Evolutionary conservation across 1,284 basidiomycete species (phyloP).

Genomic region (Papiliotrema terrestris): DNA sequence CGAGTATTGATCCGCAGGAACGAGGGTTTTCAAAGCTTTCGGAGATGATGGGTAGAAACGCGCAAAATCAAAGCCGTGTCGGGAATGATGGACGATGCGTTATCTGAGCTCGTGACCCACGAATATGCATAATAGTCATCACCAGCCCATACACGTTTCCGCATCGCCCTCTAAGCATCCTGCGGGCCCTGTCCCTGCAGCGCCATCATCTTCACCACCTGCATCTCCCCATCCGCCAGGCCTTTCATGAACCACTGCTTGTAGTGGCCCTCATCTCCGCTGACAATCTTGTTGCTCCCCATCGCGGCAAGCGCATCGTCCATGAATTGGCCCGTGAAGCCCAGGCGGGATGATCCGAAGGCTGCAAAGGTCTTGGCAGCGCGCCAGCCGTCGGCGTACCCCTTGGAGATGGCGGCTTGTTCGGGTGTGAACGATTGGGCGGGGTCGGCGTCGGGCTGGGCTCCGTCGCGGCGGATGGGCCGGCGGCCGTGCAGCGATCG

Average conservation of each 20-base stretch:
- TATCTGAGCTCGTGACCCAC: too few species aligned
- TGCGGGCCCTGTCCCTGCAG: slow-evolving; percentile 4
- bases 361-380: slow-evolving; percentile 62
- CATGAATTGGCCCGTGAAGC: slow-evolving; percentile 64
- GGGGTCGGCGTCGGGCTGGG: too few species aligned
- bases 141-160: too few species aligned
- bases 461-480: too few species aligned
- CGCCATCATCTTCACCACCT: slow-evolving; percentile 23
- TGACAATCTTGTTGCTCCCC: slow-evolving; percentile 47
- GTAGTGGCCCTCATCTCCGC: slow-evolving; percentile 53
- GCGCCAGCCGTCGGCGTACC: slow-evolving; percentile 63
- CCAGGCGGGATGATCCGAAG: slow-evolving; percentile 57
- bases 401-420: slow-evolving; percentile 47
- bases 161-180: neutral
- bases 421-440: slow-evolving; percentile 20
- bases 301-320: slow-evolving; percentile 52
- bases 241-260: slow-evolving; percentile 51
- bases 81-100: too few species aligned
- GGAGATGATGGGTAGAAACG: too few species aligned
- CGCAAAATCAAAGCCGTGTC: too few species aligned
- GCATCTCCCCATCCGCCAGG: slow-evolving; percentile 28
- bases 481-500: too few species aligned
- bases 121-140: too few species aligned
- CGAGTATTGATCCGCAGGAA: too few species aligned
- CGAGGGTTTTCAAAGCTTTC: too few species aligned